phyloP scores from a whole-genome alignment of 371 early-diverging fungal genomes.

The Mucor lusitanicus region DNA sequence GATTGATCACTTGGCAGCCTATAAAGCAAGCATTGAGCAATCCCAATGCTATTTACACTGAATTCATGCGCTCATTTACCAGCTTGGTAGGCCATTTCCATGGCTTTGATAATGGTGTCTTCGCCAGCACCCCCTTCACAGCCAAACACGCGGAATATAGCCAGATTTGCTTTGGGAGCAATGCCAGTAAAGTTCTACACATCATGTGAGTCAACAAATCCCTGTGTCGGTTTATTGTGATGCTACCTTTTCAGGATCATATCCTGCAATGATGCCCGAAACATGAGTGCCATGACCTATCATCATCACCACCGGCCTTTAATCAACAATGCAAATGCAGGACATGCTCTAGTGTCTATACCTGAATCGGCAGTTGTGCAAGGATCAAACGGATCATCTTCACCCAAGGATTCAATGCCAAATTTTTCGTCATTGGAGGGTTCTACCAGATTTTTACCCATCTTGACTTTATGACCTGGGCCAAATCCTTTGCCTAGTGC shows the following conservation, averaged over 20 bases:
- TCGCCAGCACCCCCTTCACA: constrained; percentile 56
- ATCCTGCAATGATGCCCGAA: constrained; percentile 68
- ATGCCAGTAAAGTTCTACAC: constrained; percentile 62
- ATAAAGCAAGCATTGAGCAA: constrained; percentile 17
- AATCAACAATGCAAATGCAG: too few species aligned
- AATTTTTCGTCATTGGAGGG: constrained; percentile 20
- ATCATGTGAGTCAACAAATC: constrained; percentile 17
- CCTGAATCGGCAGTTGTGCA: constrained; percentile 25
- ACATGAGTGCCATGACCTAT: constrained; percentile 69
- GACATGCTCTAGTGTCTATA: background rate
- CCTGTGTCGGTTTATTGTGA: background rate
- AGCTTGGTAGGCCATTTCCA: constrained; percentile 59
- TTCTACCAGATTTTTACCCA: constrained; percentile 33
- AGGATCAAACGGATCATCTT: constrained; percentile 42
- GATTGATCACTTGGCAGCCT: constrained; percentile 60
- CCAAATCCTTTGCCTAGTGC: constrained; percentile 76
- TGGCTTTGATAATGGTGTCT: constrained; percentile 65
- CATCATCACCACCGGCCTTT: background rate
- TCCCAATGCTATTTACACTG: background rate
- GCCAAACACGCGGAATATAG: constrained; percentile 62
- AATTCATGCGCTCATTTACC: constrained; percentile 10
- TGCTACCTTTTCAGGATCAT: constrained; percentile 44
- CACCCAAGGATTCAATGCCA: constrained; percentile 23
- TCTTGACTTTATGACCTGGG: constrained; percentile 51
- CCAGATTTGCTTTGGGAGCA: constrained; percentile 60